Evolutionary conservation across 202 grass and related monocot species (phyloP).

Genomic region (Schoenoplectus triqueter): DNA sequence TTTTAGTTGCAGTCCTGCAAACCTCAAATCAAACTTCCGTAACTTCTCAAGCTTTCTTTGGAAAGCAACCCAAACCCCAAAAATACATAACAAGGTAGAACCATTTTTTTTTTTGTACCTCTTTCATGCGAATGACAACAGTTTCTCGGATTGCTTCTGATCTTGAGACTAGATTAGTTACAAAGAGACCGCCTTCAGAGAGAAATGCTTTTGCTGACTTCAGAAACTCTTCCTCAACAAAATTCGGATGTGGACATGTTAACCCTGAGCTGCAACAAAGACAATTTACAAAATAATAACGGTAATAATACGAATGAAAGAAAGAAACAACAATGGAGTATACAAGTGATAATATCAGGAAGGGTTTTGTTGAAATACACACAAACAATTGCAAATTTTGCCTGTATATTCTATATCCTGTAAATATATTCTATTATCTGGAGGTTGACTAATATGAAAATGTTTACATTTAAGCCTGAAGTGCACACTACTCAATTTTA

Average conservation of each 20-base stretch:
- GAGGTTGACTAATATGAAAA: too few relatives aligned
- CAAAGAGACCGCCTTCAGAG: conserved; percentile 64
- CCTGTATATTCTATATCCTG: not conserved
- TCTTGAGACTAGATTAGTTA: conserved; percentile 81
- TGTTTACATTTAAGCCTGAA: too few relatives aligned
- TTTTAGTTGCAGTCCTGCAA: conserved; percentile 10
- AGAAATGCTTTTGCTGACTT: conserved; percentile 62
- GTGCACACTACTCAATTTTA: too few relatives aligned
- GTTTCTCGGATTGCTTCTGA: conserved; percentile 64
- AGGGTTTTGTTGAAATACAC: not conserved
- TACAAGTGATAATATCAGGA: not conserved
- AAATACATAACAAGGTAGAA: not conserved
- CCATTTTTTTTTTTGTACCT: conserved; percentile 34
- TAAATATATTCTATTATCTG: not conserved
- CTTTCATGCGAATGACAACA: conserved; percentile 64
- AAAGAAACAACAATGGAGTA: conserved; percentile 4
- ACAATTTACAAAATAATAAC: conserved; percentile 31
- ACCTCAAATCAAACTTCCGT: conserved; percentile 9
- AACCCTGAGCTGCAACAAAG: conserved; percentile 67
- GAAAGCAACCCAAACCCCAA: not conserved
- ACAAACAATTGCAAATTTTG: conserved; percentile 1
- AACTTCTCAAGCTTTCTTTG: not conserved
- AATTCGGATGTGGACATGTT: conserved; percentile 70
- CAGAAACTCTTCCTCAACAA: conserved; percentile 88
- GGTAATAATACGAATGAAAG: conserved; percentile 4